Evolutionary conservation across 768 basidiomycete species (phyloP).

Genomic region (Suillus ampliporus): DNA sequence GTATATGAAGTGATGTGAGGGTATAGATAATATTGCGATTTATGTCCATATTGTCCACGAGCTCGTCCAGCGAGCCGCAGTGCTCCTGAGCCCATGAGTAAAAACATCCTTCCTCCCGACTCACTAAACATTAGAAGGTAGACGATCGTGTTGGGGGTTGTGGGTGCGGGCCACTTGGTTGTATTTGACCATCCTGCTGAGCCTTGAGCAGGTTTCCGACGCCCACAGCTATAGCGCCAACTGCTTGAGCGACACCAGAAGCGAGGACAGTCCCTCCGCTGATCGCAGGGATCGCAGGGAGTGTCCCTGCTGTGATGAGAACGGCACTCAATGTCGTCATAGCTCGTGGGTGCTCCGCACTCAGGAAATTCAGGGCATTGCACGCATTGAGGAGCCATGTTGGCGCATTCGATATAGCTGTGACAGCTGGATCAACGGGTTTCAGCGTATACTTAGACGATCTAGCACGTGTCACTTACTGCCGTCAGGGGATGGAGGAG

Average conservation of each 20-base stretch:
- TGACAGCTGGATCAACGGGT: constrained; percentile 36
- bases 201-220: constrained; percentile 64
- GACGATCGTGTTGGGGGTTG: constrained; percentile 36
- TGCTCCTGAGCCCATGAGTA: constrained; percentile 11
- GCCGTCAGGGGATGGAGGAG: constrained; percentile 11
- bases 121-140: constrained; percentile 30
- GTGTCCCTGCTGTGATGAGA: constrained; percentile 77
- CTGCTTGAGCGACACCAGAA: constrained; percentile 74
- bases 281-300: constrained; percentile 75
- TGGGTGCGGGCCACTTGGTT: constrained; percentile 27
- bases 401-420: constrained; percentile 63
- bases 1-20: constrained; percentile 11
- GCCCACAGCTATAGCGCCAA: constrained; percentile 80
- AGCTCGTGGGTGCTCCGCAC: constrained; percentile 74
- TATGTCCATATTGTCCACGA: constrained; percentile 21
- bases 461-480: constrained; percentile 7
- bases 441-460: neutral
- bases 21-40: constrained; percentile 28
- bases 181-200: constrained; percentile 46
- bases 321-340: constrained; percentile 79
- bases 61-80: constrained; percentile 29
- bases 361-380: constrained; percentile 74
- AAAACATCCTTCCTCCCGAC: neutral
- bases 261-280: constrained; percentile 75
- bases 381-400: constrained; percentile 81